Percentiles rank a stretch among this genome's conserved stretches.
phyloP scores from a whole-genome alignment of 208 protist species.

The Leishmania tropica region DNA sequence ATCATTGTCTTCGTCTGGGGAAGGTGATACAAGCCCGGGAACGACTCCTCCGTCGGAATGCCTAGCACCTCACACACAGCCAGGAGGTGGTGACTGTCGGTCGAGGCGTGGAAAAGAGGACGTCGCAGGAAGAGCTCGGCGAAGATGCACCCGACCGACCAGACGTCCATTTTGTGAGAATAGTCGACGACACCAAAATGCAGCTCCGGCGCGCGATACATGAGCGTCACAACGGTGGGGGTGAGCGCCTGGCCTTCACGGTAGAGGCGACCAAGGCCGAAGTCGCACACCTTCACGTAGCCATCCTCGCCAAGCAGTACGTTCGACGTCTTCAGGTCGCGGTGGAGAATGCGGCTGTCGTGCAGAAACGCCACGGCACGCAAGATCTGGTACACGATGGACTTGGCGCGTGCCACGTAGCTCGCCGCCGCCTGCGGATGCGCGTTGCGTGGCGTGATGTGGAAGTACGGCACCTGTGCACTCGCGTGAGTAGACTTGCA shows the following conservation, averaged over 20 bases:
- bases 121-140: constrained; percentile 97
- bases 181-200: constrained; percentile 87
- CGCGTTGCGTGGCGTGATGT: constrained; percentile 60
- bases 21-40: constrained; percentile 78
- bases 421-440: constrained; percentile 50
- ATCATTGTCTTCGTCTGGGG: constrained; percentile 50
- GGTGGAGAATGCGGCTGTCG: constrained; percentile 81
- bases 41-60: constrained; percentile 92
- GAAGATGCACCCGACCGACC: constrained; percentile 97
- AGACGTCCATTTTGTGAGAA: constrained; percentile 95
- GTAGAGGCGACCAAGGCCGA: constrained; percentile 87
- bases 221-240: constrained; percentile 93
- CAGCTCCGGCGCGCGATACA: constrained; percentile 96
- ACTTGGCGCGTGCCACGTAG: constrained; percentile 81
- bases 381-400: constrained; percentile 78
- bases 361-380: constrained; percentile 79
- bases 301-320: constrained; percentile 73
- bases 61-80: constrained; percentile 92
- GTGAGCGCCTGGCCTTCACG: constrained; percentile 82
- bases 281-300: constrained; percentile 87
- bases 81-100: constrained; percentile 86
- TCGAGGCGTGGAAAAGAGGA: constrained; percentile 95
- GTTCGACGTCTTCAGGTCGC: constrained; percentile 91
- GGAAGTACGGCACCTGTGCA: constrained; percentile 46
- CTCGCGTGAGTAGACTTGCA: neutral